Conservation (phyloP, 208 protist genomes). For the Lotmaria passim region DNA sequence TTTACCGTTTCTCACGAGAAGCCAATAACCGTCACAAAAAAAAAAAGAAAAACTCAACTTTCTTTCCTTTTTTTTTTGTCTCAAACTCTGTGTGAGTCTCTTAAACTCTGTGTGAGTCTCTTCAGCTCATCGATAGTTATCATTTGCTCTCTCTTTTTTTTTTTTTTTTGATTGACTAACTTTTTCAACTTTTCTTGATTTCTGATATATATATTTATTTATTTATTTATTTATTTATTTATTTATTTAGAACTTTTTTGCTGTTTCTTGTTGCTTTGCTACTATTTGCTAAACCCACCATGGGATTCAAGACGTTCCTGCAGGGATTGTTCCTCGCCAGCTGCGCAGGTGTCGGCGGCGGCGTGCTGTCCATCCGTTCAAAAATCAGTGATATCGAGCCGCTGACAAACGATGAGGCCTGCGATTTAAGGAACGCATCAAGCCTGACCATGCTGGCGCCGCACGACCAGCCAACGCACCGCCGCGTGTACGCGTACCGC, state of each 20-base stretch:
- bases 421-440: conserved; percentile 5
- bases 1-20: too few relatives aligned
- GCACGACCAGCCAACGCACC: conserved; percentile 7
- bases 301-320: conserved; percentile 30
- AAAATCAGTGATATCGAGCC: conserved; percentile 22
- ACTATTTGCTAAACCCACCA: not conserved
- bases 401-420: conserved; percentile 15
- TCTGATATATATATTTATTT: too few relatives aligned
- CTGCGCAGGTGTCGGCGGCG: conserved; percentile 15
- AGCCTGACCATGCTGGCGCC: not conserved
- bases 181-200: too few relatives aligned
- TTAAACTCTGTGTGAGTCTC: too few relatives aligned
- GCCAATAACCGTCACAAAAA: too few relatives aligned
- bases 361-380: conserved; percentile 22
- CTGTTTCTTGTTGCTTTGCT: not conserved
- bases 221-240: not conserved
- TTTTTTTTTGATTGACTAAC: not conserved
- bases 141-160: conserved; percentile 2
- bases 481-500: conserved; percentile 29
- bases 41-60: too few relatives aligned
- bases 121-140: too few relatives aligned
- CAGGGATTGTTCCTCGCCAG: conserved; percentile 8
- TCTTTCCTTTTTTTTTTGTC: too few relatives aligned
- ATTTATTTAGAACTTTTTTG: not conserved
- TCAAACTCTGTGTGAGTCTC: too few relatives aligned